These are phyloP conservation scores for Sporothrix variecibatus DNA, from an alignment of 2,329 filamentous ascomycete species.

Conservation along the genomic window DNA sequence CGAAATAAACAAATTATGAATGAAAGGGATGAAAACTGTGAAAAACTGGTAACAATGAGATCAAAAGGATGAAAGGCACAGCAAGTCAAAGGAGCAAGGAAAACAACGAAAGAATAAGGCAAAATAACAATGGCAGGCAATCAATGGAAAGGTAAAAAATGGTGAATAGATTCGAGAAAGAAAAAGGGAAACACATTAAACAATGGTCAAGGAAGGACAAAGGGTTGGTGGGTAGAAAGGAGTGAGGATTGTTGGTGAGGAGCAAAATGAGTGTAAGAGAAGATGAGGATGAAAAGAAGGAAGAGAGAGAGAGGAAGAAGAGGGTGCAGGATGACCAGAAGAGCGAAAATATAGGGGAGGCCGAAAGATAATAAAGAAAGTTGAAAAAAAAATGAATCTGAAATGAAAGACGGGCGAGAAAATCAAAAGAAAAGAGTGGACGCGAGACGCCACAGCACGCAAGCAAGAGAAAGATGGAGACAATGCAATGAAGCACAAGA, in stretches of 20 bases:
- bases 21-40: background rate
- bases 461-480: background rate
- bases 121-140: constrained; percentile 11
- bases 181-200: background rate
- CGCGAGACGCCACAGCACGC: constrained; percentile 20
- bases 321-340: background rate
- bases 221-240: background rate
- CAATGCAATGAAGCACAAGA: constrained; percentile 3
- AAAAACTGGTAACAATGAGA: constrained; percentile 2
- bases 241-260: background rate
- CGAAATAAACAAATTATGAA: no score
- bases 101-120: background rate
- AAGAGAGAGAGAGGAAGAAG: background rate
- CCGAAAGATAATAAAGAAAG: constrained; percentile 24
- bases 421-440: background rate
- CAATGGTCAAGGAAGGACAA: constrained; percentile 23
- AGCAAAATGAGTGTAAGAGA: background rate
- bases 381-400: constrained; percentile 15
- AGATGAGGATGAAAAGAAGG: background rate
- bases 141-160: background rate
- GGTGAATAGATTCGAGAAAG: background rate
- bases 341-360: background rate
- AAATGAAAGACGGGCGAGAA: background rate
- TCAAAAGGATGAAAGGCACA: background rate
- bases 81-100: background rate